A percentile compares a stretch with the other conserved stretches of the same genome.
Conservation (phyloP, 1,284 basidiomycete species). For the Cryptococcus floricola region DNA sequence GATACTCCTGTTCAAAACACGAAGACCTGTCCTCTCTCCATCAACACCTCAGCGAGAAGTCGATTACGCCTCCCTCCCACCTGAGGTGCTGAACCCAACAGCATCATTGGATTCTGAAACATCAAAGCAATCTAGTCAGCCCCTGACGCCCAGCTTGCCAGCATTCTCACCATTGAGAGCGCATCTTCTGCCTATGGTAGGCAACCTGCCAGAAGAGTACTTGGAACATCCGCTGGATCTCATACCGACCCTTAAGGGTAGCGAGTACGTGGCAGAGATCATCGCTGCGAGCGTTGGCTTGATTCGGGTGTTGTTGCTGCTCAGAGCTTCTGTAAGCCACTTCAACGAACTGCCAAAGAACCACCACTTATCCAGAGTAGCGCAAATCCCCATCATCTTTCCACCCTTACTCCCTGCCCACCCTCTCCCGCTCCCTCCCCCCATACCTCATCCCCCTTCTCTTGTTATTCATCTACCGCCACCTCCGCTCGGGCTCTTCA, state of each 20-base stretch:
- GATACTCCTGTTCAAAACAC: conserved; percentile 65
- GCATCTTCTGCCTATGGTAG: conserved; percentile 44
- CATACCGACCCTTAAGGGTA: conserved; percentile 27
- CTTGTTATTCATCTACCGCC: conserved; percentile 34
- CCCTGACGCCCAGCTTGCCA: conserved; percentile 48
- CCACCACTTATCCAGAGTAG: neutral
- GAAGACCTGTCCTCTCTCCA: conserved; percentile 66
- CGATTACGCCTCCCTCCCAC: conserved; percentile 64
- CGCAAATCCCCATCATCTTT: conserved; percentile 6
- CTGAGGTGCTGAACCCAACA: conserved; percentile 16
- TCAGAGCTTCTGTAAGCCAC: conserved; percentile 24
- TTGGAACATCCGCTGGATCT: conserved; percentile 35
- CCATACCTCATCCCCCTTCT: conserved; percentile 39
- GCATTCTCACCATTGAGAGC: conserved; percentile 58
- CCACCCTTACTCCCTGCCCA: conserved; percentile 30
- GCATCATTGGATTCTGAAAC: neutral
- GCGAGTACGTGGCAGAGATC: conserved; percentile 34
- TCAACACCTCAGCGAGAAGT: conserved; percentile 80
- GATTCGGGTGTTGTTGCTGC: conserved; percentile 59
- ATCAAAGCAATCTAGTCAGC: conserved; percentile 11
- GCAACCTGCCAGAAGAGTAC: conserved; percentile 35
- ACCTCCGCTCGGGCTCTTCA: conserved; percentile 24
- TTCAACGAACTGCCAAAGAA: neutral
- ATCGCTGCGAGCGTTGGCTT: conserved; percentile 34
- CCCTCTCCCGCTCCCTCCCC: conserved; percentile 31